phyloP scores from a whole-genome alignment of 139 green algal genomes.

The Chlamydomonas incerta region DNA sequence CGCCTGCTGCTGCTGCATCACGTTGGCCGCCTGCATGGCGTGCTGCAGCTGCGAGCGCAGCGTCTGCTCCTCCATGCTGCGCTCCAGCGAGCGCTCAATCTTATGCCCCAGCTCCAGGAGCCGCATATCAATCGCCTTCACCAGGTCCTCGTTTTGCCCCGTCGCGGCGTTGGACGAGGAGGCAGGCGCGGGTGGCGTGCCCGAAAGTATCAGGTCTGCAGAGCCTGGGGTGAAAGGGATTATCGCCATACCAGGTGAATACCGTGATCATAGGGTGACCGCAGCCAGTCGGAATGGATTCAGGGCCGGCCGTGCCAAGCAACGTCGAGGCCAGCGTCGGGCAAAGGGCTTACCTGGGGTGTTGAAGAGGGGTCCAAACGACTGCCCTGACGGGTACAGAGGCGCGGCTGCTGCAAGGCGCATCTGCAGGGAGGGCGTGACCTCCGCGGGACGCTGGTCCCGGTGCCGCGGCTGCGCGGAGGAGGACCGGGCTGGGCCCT shows the following conservation, averaged over 20 bases:
- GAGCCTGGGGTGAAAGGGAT: too few species aligned
- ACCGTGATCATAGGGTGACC: too few species aligned
- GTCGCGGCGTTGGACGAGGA: neutral
- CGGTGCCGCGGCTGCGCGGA: constrained; percentile 3
- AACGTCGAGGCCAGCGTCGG: neutral
- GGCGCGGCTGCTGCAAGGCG: neutral
- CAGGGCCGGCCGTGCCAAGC: too few species aligned
- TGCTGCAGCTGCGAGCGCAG: constrained; percentile 23
- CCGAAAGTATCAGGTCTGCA: too few species aligned
- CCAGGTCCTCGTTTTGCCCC: constrained; percentile 13
- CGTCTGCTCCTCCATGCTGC: constrained; percentile 33
- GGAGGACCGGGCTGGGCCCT: neutral
- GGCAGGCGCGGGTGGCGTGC: too few species aligned
- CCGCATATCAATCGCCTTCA: constrained; percentile 32
- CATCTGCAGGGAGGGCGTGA: neutral
- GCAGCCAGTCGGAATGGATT: too few species aligned
- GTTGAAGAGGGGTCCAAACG: neutral
- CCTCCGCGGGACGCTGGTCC: neutral
- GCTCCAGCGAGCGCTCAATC: constrained; percentile 39
- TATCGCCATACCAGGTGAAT: too few species aligned
- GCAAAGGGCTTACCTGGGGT: neutral
- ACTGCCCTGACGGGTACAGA: neutral
- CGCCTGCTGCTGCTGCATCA: constrained; percentile 24
- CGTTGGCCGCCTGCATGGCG: neutral
- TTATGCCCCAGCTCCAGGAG: constrained; percentile 41